These are phyloP conservation scores for Malus sieversii DNA, from an alignment of 306 rosid species.

Conservation along the genomic window DNA sequence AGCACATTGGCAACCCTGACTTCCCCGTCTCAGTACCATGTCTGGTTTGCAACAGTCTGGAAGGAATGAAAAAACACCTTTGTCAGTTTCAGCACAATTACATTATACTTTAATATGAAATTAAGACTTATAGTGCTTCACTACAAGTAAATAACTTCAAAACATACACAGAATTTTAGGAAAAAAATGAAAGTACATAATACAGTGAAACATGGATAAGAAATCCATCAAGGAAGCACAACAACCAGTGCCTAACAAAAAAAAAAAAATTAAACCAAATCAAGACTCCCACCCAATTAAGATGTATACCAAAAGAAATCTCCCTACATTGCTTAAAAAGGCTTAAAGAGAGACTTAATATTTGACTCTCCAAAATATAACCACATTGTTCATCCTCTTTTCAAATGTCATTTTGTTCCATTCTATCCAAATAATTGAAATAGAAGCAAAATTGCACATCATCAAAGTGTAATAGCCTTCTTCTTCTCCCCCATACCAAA, in stretches of 20 bases:
- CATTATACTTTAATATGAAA: neutral
- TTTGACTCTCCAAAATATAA: neutral
- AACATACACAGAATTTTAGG: neutral
- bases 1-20: constrained; percentile 63
- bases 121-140: neutral
- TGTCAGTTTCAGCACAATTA: constrained; percentile 12
- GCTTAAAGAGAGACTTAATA: neutral
- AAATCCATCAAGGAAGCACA: neutral
- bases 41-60: constrained; percentile 80
- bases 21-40: constrained; percentile 68
- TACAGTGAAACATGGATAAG: neutral
- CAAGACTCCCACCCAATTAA: neutral
- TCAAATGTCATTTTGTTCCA: neutral
- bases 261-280: neutral
- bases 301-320: no score
- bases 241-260: neutral
- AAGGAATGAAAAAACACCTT: constrained; percentile 13
- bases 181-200: neutral
- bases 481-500: neutral
- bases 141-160: neutral
- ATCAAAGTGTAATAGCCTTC: neutral
- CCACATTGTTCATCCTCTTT: neutral
- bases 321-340: neutral
- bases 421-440: neutral
- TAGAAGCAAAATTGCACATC: neutral